phyloP scores from a whole-genome alignment of 2,329 filamentous ascomycete genomes.

The Emmonsiellopsis sp. region DNA sequence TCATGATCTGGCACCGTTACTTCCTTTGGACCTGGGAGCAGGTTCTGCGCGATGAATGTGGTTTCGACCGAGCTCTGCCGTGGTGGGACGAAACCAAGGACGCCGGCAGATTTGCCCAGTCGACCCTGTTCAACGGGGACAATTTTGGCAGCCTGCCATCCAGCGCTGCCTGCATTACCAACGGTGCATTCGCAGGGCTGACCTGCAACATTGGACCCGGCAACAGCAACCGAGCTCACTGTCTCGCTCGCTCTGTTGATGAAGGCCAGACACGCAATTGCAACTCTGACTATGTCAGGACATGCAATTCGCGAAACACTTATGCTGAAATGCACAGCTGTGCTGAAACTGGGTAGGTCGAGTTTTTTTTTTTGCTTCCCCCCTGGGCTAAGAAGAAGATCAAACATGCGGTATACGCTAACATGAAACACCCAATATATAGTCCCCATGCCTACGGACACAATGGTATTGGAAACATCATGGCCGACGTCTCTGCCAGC shows the following conservation, averaged over 20 bases:
- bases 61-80: neutral
- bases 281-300: neutral
- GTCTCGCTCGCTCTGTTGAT: conserved; percentile 1
- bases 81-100: conserved; percentile 6
- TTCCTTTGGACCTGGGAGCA: conserved; percentile 13
- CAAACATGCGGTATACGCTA: neutral
- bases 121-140: neutral
- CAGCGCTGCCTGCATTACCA: conserved; percentile 1
- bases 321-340: conserved; percentile 1
- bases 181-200: conserved; percentile 1
- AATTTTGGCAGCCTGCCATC: conserved; percentile 2
- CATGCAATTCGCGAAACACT: neutral
- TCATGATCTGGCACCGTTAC: conserved; percentile 5
- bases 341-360: conserved; percentile 1
- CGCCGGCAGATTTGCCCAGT: conserved; percentile 4
- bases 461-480: conserved; percentile 2
- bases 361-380: neutral
- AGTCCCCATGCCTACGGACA: conserved; percentile 2
- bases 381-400: neutral
- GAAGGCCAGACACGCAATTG: neutral
- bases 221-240: neutral
- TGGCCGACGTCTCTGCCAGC: conserved; percentile 32
- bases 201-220: conserved; percentile 5
- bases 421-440: neutral
- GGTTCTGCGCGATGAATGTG: conserved; percentile 12